Evolutionary conservation across 495 filamentous ascomycete species (phyloP), one percentile per base, ranked within the genome.

Genomic region (Bombardia bombarda): DNA sequence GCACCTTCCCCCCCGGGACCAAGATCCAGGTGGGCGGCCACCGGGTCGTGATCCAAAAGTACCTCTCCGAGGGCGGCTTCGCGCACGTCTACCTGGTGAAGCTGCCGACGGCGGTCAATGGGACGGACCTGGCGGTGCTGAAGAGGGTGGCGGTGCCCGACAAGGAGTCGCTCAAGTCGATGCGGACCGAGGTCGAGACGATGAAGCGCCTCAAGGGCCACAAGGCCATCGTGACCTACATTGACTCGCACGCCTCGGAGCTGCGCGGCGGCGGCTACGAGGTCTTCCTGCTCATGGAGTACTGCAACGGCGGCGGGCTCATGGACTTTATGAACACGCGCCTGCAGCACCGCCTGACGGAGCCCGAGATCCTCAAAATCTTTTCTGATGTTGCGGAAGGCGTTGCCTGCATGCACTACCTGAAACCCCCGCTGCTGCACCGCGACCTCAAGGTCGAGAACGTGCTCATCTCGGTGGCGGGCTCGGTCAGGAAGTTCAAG

Each of bases 271-370:
- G 89, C 32, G 92, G 92, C 25, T 98, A 95, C 61, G 92, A 98
- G 65, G 92, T 98, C 32, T 98, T 98, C 66, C 61, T 98, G 53
- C 79, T 98, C 43, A 98, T 98, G 92, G 92, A 98, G 62, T 97
- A 83, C 64, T 82, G 78, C 56, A 75, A 79, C 49, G 78, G 78
- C 53, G 92, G 93, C 49, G 93, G 92, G 21, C 65, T 98, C 55
- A 98, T 98, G 60, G 92, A 98, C 67, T 98, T 97, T 66, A 98
- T 98, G 92, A 98, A 98, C 65, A 98, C 92, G 28, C 80, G 92
- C 24, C 68, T 98, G 49, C 92, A 97, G 65, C 87, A 97, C 61
- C 87, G 92, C 32, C 74, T 98, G 60, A 98, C 90, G 33, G 92
- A 98, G 70, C 90, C 93, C 28, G 92, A 98, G 68, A 89, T 98